These are phyloP conservation scores for Metarhizium album DNA, from an alignment of 2,329 filamentous ascomycete genomes.

Conservation along the genomic window DNA sequence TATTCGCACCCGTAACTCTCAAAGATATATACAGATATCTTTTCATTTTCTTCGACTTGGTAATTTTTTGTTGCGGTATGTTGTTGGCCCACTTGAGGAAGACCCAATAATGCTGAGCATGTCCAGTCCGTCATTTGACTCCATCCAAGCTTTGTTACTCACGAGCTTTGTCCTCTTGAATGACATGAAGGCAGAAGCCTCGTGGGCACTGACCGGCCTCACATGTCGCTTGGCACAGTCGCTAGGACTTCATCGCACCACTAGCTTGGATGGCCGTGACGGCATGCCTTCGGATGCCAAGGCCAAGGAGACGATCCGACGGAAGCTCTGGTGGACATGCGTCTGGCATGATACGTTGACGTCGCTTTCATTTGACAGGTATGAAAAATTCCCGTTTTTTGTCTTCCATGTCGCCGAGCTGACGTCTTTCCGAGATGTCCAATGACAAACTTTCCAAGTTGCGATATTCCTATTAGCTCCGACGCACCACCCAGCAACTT, in stretches of 20 bases:
- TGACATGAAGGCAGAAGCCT: conserved; percentile 60
- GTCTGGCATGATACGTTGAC: conserved; percentile 58
- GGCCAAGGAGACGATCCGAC: conserved; percentile 43
- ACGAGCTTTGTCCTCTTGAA: conserved; percentile 54
- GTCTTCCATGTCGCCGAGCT: neutral
- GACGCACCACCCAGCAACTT: conserved; percentile 35
- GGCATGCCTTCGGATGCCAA: conserved; percentile 30
- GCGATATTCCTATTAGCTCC: conserved; percentile 38
- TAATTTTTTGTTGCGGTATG: conserved; percentile 50
- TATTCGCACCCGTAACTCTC: conserved; percentile 45
- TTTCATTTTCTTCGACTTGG: conserved; percentile 54
- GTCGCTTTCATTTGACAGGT: conserved; percentile 55
- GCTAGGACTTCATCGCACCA: conserved; percentile 46
- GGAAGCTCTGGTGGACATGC: conserved; percentile 53
- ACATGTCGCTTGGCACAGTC: conserved; percentile 57
- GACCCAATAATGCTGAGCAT: conserved; percentile 4
- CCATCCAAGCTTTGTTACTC: conserved; percentile 52
- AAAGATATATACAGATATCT: conserved; percentile 52
- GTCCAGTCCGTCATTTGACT: conserved; percentile 49
- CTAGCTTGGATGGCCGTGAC: conserved; percentile 34
- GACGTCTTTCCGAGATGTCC: conserved; percentile 33
- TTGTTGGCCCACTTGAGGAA: neutral
- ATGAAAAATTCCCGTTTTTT: conserved; percentile 8
- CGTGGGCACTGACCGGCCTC: conserved; percentile 53
- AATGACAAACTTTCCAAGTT: conserved; percentile 49